Percentiles rank a stretch among this genome's conserved stretches.
Evolutionary conservation across 2,329 filamentous ascomycete species (phyloP).

Genomic region (Metarhizium anisopliae): DNA sequence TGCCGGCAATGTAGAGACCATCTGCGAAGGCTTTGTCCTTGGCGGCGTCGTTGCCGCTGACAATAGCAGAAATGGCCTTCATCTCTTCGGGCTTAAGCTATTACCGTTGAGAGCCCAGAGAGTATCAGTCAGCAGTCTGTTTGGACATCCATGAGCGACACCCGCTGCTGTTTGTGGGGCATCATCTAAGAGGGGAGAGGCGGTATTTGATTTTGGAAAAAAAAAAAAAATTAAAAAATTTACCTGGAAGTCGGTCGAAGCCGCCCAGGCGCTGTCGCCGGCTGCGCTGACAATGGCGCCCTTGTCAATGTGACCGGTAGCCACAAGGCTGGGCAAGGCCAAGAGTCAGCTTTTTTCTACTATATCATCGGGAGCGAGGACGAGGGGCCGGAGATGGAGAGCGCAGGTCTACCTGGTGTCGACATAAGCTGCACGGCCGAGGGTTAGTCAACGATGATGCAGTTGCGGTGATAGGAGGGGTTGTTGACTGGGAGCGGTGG

Average conservation of each 20-base stretch:
- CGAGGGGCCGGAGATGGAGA: background rate
- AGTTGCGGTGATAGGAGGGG: conserved; percentile 11
- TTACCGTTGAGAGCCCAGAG: background rate
- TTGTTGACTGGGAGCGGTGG: conserved; percentile 16
- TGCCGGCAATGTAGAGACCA: conserved; percentile 67
- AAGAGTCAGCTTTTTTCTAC: conserved; percentile 11
- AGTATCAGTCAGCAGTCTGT: background rate
- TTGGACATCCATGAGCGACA: background rate
- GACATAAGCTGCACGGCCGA: conserved; percentile 35
- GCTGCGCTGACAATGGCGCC: conserved; percentile 75
- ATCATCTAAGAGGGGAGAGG: background rate
- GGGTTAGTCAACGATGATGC: conserved; percentile 8
- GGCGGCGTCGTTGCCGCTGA: conserved; percentile 34
- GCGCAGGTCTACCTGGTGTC: conserved; percentile 35
- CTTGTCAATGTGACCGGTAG: conserved; percentile 70
- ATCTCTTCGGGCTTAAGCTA: conserved; percentile 44
- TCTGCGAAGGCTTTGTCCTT: conserved; percentile 59
- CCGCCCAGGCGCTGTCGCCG: conserved; percentile 74
- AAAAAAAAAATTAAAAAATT: conserved; percentile 20
- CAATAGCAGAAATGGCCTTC: conserved; percentile 46
- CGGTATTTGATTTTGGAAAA: conserved; percentile 7
- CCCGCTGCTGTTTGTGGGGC: background rate
- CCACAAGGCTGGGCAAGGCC: conserved; percentile 59
- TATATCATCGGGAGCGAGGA: background rate
- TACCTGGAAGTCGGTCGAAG: conserved; percentile 65